Percentiles rank a stretch among this genome's conserved stretches.
phyloP scores from a whole-genome alignment of 805 yeast genomes.

The Ogataea pilisensis region DNA sequence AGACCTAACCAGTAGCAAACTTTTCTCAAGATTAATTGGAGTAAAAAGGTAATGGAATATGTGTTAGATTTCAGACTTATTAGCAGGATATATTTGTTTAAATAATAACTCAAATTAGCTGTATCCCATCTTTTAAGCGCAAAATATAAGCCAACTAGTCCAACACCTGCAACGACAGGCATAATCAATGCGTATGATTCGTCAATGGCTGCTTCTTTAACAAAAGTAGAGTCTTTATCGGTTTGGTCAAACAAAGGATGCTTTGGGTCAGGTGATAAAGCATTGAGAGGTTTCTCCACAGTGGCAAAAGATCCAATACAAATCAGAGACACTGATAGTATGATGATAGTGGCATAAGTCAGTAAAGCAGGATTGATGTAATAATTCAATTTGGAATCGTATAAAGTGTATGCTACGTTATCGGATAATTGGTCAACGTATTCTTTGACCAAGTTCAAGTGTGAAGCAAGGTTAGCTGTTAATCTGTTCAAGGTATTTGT shows the following conservation, averaged over 20 bases:
- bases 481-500: background rate
- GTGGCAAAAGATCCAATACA: conserved; percentile 34
- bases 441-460: background rate
- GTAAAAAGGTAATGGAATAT: conserved; percentile 25
- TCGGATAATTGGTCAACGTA: conserved; percentile 4
- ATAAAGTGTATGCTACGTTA: conserved; percentile 19
- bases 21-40: conserved; percentile 27
- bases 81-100: conserved; percentile 35
- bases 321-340: conserved; percentile 26
- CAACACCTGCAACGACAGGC: conserved; percentile 42
- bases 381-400: conserved; percentile 16
- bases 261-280: conserved; percentile 29
- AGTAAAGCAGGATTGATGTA: conserved; percentile 14
- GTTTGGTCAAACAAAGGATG: conserved; percentile 41
- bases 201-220: conserved; percentile 15
- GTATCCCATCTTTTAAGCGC: conserved; percentile 31
- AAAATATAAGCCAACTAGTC: conserved; percentile 37
- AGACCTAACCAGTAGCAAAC: conserved; percentile 25
- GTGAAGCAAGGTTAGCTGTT: background rate
- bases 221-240: conserved; percentile 30
- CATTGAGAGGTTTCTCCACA: conserved; percentile 28
- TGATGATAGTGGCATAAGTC: conserved; percentile 15
- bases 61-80: conserved; percentile 33
- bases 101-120: conserved; percentile 27
- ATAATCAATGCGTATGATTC: conserved; percentile 34